A percentile compares a stretch with the other conserved stretches of the same genome.
phyloP scores from a whole-genome alignment of 441 rosid genomes.

The Brassica hybrid region DNA sequence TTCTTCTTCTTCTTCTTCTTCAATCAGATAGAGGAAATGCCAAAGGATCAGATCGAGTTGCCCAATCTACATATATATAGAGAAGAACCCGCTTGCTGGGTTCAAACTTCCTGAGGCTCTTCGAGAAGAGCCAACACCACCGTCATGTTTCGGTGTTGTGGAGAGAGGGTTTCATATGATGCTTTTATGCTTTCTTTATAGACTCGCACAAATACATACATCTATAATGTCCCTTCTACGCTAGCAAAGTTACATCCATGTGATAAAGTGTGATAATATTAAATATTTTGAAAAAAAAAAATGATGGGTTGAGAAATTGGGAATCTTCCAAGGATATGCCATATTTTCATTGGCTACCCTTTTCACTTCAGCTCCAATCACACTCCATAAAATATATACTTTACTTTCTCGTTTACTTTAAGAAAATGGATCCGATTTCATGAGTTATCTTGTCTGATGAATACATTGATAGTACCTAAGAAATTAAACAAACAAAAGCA shows the following conservation, averaged over 20 bases:
- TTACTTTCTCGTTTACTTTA: constrained; percentile 25
- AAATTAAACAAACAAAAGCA: not conserved
- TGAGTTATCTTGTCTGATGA: not conserved
- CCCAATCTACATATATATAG: constrained; percentile 28
- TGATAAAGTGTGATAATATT: constrained; percentile 9
- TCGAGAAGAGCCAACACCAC: constrained; percentile 40
- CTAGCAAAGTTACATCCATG: constrained; percentile 3
- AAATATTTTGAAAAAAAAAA: not conserved
- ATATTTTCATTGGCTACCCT: constrained; percentile 17
- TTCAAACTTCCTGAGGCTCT: constrained; percentile 27
- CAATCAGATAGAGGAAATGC: constrained; percentile 35
- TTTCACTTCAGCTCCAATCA: constrained; percentile 41
- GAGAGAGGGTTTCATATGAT: constrained; percentile 31
- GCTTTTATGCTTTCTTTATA: constrained; percentile 32
- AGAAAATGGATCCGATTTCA: constrained; percentile 7
- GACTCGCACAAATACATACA: constrained; percentile 15
- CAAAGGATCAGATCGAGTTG: constrained; percentile 41
- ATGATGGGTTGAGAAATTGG: constrained; percentile 10
- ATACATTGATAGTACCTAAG: constrained; percentile 1
- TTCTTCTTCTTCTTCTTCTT: constrained; percentile 24
- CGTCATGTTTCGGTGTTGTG: constrained; percentile 33
- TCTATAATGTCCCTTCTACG: constrained; percentile 6
- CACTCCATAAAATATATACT: constrained; percentile 13
- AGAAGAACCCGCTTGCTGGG: constrained; percentile 16
- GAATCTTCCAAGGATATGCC: constrained; percentile 44